Evolutionary conservation across 768 basidiomycete species (phyloP), one percentile per base, ranked within the genome.

Genomic region (Gelatoporia subvermispora): DNA sequence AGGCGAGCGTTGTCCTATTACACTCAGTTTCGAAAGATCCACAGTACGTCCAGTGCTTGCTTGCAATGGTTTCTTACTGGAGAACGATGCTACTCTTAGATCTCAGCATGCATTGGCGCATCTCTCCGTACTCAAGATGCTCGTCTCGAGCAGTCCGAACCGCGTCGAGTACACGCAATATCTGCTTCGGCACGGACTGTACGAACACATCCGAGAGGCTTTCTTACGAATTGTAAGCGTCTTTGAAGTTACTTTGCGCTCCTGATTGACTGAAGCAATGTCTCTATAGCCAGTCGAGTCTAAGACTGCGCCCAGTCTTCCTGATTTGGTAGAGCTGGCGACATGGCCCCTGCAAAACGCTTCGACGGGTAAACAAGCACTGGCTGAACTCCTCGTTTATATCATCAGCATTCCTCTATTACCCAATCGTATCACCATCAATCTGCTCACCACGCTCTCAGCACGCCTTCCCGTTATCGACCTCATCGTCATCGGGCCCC

Each of bases 331-430:
- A 8, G 56, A 68, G 10, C 72, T 86, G 13, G 52, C 72, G 15
- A 74, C 74, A 0, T 51, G 62, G 40, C 58, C 78, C 62, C 37
- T 76, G 72, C 20, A 66, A 60, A 10, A 65, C 56, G 59, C 55
- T 59, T 56, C 60, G 1, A 45, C 57, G 38, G 71, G 68, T 55
- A 22, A 63, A 5, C 55, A 52, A 51, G 63, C 71, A 37, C 58
- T 84, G 15, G 53, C 65, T 24, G 59, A 64, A 16, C 57, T 87
- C 23, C 55, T 88, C 45, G 60, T 69, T 15, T 65, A 70, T 51
- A 78, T 94, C 47, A 71, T 95, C 49, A 76, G 84, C 1, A 71
- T 94, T 38, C 86, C 88, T 0, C 68, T 91, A 0, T 74, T 97
- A 0, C 91, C 90, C 1, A 85, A 88, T 64, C 85, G 81, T 8